A percentile compares a stretch with the other conserved stretches of the same genome.
phyloP scores from a whole-genome alignment of 768 basidiomycete genomes.

The Cyclocybe cylindracea region DNA sequence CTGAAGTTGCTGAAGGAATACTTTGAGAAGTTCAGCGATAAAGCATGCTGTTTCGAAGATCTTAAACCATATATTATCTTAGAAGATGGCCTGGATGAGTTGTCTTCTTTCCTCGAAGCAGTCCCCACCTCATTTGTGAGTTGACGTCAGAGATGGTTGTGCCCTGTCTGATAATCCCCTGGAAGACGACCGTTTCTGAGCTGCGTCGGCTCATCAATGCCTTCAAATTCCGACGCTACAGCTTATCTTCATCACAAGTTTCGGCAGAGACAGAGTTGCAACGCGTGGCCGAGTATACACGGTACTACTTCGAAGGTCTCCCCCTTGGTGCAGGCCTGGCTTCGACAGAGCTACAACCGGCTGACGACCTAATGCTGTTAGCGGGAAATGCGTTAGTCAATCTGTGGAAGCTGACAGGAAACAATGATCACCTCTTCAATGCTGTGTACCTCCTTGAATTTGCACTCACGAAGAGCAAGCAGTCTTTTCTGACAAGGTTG shows the following conservation, averaged over 20 bases:
- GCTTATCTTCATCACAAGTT: slow-evolving; percentile 48
- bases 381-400: slow-evolving; percentile 68
- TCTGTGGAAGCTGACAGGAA: slow-evolving; percentile 57
- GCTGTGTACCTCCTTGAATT: slow-evolving; percentile 72
- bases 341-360: slow-evolving; percentile 80
- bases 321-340: slow-evolving; percentile 66
- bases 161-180: not conserved
- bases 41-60: slow-evolving; percentile 88
- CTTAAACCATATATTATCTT: slow-evolving; percentile 65
- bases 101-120: slow-evolving; percentile 54
- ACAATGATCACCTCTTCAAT: slow-evolving; percentile 60
- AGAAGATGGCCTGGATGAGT: slow-evolving; percentile 46
- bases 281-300: slow-evolving; percentile 52
- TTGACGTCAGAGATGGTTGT: slow-evolving; percentile 5
- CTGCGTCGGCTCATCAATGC: slow-evolving; percentile 74
- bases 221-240: slow-evolving; percentile 71
- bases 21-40: slow-evolving; percentile 72
- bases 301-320: slow-evolving; percentile 68
- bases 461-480: slow-evolving; percentile 69
- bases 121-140: slow-evolving; percentile 52
- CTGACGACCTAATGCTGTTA: slow-evolving; percentile 81
- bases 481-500: slow-evolving; percentile 77
- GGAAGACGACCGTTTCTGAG: slow-evolving; percentile 50
- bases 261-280: slow-evolving; percentile 57
- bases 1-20: slow-evolving; percentile 62